Percentiles rank a stretch among this genome's conserved stretches.
Evolutionary conservation across 148 eudicot genomes (phyloP).

Genomic region (Rhododendron vialii): DNA sequence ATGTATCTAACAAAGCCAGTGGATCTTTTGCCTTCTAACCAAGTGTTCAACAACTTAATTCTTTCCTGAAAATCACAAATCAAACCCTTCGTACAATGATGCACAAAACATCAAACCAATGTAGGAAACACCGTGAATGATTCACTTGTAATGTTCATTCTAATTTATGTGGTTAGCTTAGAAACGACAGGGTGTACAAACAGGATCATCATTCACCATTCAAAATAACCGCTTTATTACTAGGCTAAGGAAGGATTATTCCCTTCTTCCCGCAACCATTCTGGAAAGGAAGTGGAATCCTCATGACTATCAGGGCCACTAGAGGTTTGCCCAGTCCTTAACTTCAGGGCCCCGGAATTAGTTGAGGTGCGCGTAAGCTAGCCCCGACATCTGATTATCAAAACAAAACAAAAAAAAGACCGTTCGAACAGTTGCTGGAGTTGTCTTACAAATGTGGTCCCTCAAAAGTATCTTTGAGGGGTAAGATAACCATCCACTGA

Average conservation of each 20-base stretch:
- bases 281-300: too few relatives aligned
- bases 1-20: constrained; percentile 59
- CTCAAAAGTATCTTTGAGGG: too few relatives aligned
- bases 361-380: too few relatives aligned
- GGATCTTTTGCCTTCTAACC: constrained; percentile 82
- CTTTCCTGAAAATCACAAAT: constrained; percentile 57
- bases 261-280: neutral
- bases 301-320: too few relatives aligned
- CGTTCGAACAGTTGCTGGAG: too few relatives aligned
- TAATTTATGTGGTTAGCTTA: neutral
- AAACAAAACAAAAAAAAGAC: too few relatives aligned
- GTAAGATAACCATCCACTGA: too few relatives aligned
- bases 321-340: too few relatives aligned
- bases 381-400: too few relatives aligned
- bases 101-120: neutral
- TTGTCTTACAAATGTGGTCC: too few relatives aligned
- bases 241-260: neutral
- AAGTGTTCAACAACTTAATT: constrained; percentile 68
- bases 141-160: neutral
- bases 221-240: neutral
- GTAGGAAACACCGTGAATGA: neutral
- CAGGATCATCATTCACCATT: neutral
- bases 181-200: neutral
- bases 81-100: neutral
- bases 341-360: too few relatives aligned